Evolutionary conservation across 1,284 basidiomycete genomes (phyloP).

Genomic region (Fomitopsis palustris): DNA sequence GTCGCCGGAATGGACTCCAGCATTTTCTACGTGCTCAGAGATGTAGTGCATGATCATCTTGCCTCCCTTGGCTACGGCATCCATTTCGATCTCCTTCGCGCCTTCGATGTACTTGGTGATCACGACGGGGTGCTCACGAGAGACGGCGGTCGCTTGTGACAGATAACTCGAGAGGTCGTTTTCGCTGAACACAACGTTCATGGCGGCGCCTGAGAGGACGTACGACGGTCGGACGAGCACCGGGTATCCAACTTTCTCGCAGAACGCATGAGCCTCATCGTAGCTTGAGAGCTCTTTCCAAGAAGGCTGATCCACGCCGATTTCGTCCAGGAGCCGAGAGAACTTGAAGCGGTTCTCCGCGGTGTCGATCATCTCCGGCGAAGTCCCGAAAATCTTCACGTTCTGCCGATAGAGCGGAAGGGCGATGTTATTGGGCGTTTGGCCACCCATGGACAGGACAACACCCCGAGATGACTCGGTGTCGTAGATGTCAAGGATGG

Average conservation of each 20-base stretch:
- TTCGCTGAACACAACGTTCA: slow-evolving; percentile 97
- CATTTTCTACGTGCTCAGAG: slow-evolving; percentile 99
- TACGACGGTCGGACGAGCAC: slow-evolving; percentile 97
- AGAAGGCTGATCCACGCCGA: slow-evolving; percentile 93
- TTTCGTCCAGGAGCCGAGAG: slow-evolving; percentile 95
- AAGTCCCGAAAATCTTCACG: slow-evolving; percentile 97
- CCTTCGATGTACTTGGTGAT: slow-evolving; percentile 99
- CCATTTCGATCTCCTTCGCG: slow-evolving; percentile 99
- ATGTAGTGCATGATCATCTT: slow-evolving; percentile 99
- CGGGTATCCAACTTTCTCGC: slow-evolving; percentile 89
- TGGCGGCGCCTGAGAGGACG: slow-evolving; percentile 96
- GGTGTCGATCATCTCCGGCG: slow-evolving; percentile 99
- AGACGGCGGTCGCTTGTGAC: slow-evolving; percentile 94
- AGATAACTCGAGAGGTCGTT: slow-evolving; percentile 92
- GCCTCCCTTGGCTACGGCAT: slow-evolving; percentile 94
- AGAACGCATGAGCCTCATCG: slow-evolving; percentile 86
- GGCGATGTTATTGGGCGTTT: slow-evolving; percentile 98
- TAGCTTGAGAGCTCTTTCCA: slow-evolving; percentile 98
- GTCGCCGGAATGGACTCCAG: slow-evolving; percentile 96
- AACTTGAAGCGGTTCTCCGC: slow-evolving; percentile 99
- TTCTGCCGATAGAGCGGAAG: slow-evolving; percentile 92
- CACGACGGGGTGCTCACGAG: slow-evolving; percentile 96
- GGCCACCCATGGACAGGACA: slow-evolving; percentile 97
- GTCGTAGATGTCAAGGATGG: slow-evolving; percentile 97
- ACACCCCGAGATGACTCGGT: slow-evolving; percentile 86